Conservation (phyloP, 192 early-diverging fungal species). For the Coemansia erecta region DNA sequence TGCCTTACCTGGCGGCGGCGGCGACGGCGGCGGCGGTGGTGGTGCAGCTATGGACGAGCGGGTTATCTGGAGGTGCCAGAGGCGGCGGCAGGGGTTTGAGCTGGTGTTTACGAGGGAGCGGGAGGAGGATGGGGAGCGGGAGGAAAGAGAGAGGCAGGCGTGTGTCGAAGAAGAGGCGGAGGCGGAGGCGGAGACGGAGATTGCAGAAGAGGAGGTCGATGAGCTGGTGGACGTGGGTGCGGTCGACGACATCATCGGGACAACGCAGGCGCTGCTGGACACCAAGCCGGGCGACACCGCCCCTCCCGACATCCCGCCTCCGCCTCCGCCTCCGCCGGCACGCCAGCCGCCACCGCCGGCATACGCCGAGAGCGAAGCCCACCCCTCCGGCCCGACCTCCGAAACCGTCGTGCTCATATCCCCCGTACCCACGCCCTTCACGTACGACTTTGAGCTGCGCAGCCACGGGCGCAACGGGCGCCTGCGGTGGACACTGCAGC, state of each 20-base stretch:
- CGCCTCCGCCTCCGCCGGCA: conserved; percentile 9
- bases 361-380: conserved; percentile 33
- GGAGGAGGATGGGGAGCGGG: too few species aligned
- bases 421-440: conserved; percentile 19
- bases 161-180: not conserved
- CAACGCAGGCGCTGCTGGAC: conserved; percentile 7
- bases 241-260: conserved; percentile 2
- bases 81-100: conserved; percentile 25
- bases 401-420: conserved; percentile 5
- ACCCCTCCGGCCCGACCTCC: conserved; percentile 2
- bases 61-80: conserved; percentile 24
- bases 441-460: conserved; percentile 25
- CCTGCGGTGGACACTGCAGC: conserved; percentile 30
- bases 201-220: not conserved
- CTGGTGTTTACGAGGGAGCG: conserved; percentile 30
- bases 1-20: too few species aligned
- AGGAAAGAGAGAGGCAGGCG: too few species aligned
- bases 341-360: conserved; percentile 35
- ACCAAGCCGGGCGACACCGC: conserved; percentile 31
- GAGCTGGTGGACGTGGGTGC: not conserved
- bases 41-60: not conserved
- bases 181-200: not conserved
- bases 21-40: too few species aligned
- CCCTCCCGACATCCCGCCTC: too few species aligned
- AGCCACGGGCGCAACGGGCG: not conserved